phyloP scores from a whole-genome alignment of 1,284 basidiomycete species.

The Malassezia cuniculi region DNA sequence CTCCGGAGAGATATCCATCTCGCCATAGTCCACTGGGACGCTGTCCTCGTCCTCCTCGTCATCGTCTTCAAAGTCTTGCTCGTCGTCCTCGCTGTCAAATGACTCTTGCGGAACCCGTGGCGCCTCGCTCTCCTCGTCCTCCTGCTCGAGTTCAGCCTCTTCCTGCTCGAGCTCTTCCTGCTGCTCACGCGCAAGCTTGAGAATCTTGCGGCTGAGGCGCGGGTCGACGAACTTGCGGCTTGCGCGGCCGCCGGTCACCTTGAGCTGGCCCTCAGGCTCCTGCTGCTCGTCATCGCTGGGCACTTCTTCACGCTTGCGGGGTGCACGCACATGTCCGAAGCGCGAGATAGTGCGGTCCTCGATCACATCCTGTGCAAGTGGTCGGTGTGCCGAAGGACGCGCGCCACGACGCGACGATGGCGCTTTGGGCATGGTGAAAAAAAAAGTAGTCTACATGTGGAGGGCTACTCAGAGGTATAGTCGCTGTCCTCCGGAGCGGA shows the following conservation, averaged over 20 bases:
- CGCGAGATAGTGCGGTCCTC: conserved; percentile 11
- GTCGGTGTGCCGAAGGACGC: conserved; percentile 5
- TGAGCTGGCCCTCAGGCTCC: conserved; percentile 5
- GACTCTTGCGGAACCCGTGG: conserved; percentile 23
- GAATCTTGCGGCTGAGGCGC: conserved; percentile 74
- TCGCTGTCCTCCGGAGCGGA: conserved; percentile 30
- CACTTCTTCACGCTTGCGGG: background rate
- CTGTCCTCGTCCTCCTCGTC: conserved; percentile 32
- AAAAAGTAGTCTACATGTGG: no score
- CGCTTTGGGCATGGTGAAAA: conserved; percentile 12
- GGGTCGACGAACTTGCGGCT: conserved; percentile 39
- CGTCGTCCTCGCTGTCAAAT: conserved; percentile 38
- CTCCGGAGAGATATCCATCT: conserved; percentile 38
- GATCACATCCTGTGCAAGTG: conserved; percentile 10
- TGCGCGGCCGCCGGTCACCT: conserved; percentile 27
- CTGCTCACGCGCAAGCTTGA: conserved; percentile 81
- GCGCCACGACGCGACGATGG: conserved; percentile 11
- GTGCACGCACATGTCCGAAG: conserved; percentile 12
- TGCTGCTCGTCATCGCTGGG: background rate
- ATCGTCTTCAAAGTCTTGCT: conserved; percentile 25
- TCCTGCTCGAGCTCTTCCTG: conserved; percentile 60
- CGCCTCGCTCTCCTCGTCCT: conserved; percentile 43
- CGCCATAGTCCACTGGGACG: conserved; percentile 32
- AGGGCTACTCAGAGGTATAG: conserved; percentile 1
- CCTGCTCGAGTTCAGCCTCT: conserved; percentile 41